Percentiles rank a stretch among this genome's conserved stretches.
Conservation (phyloP, 345 rosid genomes). For the Eucalyptus sideroxylon region DNA sequence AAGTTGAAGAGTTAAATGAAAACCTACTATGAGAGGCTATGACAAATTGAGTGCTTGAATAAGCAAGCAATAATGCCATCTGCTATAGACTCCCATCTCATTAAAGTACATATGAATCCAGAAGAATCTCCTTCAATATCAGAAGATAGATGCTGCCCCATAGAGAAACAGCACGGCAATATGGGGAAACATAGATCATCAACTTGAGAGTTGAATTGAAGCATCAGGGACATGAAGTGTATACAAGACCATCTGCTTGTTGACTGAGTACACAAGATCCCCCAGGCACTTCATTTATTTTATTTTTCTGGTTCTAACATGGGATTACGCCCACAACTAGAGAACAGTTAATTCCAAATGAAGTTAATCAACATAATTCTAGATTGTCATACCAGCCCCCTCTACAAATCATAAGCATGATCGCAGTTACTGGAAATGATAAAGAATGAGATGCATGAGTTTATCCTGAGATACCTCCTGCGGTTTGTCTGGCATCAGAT, state of each 20-base stretch:
- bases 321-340: background rate
- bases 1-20: background rate
- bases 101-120: background rate
- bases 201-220: background rate
- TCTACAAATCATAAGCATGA: background rate
- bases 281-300: background rate
- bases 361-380: background rate
- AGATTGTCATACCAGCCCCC: background rate
- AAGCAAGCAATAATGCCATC: background rate
- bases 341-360: background rate
- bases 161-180: background rate
- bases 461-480: constrained; percentile 26
- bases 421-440: background rate
- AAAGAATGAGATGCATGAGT: background rate
- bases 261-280: background rate
- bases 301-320: background rate
- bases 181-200: background rate
- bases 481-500: constrained; percentile 63
- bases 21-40: background rate
- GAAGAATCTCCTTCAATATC: background rate
- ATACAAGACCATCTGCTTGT: background rate
- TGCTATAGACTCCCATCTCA: background rate
- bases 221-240: background rate
- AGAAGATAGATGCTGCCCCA: background rate
- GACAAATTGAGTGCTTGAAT: background rate